Evolutionary conservation across 129 eudicot genomes (phyloP).

Genomic region (Apium graveolens): DNA sequence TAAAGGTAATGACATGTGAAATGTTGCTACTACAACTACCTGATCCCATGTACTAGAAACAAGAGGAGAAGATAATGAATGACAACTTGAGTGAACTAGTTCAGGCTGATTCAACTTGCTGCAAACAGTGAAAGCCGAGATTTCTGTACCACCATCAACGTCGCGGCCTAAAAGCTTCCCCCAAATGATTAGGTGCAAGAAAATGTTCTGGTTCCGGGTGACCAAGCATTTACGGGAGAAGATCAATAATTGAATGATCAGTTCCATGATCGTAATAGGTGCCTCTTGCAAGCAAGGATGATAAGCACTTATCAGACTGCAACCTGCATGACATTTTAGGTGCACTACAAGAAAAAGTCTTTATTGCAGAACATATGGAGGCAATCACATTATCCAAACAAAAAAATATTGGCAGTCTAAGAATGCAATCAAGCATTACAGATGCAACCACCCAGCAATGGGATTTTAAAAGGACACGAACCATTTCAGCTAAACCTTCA

Average conservation of each 20-base stretch:
- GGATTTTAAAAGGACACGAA: constrained; percentile 26
- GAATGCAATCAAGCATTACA: constrained; percentile 20
- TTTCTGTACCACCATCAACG: constrained; percentile 33
- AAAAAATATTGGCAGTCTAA: too few relatives aligned
- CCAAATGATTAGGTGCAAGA: background rate
- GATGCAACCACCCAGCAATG: constrained; percentile 4
- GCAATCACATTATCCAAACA: too few relatives aligned
- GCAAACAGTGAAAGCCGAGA: constrained; percentile 20
- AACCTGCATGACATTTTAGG: constrained; percentile 1
- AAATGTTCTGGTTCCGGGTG: constrained; percentile 7
- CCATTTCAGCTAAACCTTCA: constrained; percentile 55
- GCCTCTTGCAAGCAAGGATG: constrained; percentile 11
- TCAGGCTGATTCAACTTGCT: constrained; percentile 18
- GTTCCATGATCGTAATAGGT: too few relatives aligned
- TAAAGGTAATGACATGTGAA: constrained; percentile 51
- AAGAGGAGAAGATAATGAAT: constrained; percentile 38
- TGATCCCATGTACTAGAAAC: constrained; percentile 76
- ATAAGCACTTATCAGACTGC: constrained; percentile 27
- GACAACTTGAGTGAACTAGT: constrained; percentile 23
- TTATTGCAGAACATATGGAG: too few relatives aligned
- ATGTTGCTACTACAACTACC: constrained; percentile 56
- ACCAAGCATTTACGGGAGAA: too few relatives aligned
- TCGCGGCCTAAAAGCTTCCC: constrained; percentile 51
- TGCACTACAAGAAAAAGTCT: background rate
- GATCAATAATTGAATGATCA: background rate